Evolutionary conservation across 2,329 filamentous ascomycete genomes (phyloP), one percentile per base, ranked within the genome.

Genomic region (Capronia epimyces): DNA sequence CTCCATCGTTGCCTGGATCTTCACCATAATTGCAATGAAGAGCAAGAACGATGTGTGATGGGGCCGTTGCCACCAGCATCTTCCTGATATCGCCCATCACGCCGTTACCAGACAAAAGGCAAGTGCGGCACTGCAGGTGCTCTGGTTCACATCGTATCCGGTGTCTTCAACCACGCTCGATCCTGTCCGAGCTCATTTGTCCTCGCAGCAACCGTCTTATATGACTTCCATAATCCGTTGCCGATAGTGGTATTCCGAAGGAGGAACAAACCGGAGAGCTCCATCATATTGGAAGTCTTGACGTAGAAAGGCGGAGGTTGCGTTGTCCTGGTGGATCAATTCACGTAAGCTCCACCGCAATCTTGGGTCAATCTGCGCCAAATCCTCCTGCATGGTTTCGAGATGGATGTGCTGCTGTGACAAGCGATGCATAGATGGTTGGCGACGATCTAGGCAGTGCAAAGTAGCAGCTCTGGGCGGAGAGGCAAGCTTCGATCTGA

Each of bases 361-460:
- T 24, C 39, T 42, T 37, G 34, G 34, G 39, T 42, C n/a, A 42
- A 42, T 42, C 39, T 42, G 39, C 39, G 20, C 20, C 20, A 4
- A 20, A 37, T 18, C 34, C 34, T 37, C 18, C 34, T 37, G 18
- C 34, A 15, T 15, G 20, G 34, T 20, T 37, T n/a, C 27, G 34
- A 37, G 34, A 37, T 37, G 34, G 16, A 8, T 10, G n/a, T n/a
- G 13, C n/a, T n/a, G 29, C n/a, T 8, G 34, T 18, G 34, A 3
- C 15, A 8, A 18, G 15, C 7, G 34, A 20, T 37, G 34, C 15
- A 37, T 15, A 37, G 13, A 7, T 29, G 8, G 6, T 20, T 20
- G 7, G 3, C 3, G 6, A 13, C 16, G 2, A 20, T 4, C 34
- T 2, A 12, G 7, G 34, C 2, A 5, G 3, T 20, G 16, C 15